Percentiles rank a stretch among this genome's conserved stretches.
Conservation (phyloP, 78 protist species). For the Dictyostelium firmibasis region DNA sequence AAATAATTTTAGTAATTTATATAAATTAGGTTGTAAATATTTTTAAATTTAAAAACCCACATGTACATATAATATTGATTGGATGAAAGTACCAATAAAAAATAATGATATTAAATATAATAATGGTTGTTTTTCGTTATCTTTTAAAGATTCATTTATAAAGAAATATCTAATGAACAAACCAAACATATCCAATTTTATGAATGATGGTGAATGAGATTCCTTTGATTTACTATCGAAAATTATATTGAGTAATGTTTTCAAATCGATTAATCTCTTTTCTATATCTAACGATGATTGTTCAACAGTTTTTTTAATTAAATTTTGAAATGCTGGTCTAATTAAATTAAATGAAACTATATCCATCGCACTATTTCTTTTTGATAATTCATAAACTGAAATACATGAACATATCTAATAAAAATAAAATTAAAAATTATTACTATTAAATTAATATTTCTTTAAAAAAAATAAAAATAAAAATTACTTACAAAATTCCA, state of each 20-base stretch:
- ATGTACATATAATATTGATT: not conserved
- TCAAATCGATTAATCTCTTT: not conserved
- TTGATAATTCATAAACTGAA: not conserved
- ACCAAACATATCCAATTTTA: constrained; percentile 18
- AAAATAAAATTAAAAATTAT: not conserved
- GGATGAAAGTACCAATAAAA: constrained; percentile 4
- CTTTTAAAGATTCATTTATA: not conserved
- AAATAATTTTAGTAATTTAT: too few species aligned
- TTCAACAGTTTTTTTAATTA: not conserved
- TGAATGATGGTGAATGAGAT: not conserved
- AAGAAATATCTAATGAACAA: constrained; percentile 8
- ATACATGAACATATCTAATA: not conserved
- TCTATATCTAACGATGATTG: not conserved
- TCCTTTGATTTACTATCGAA: not conserved
- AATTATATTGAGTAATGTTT: not conserved
- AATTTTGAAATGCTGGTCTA: constrained; percentile 4
- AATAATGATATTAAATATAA: not conserved
- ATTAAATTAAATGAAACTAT: not conserved
- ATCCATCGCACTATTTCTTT: not conserved
- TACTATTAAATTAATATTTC: not conserved
- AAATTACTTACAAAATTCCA: not conserved
- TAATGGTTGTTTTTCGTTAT: not conserved
- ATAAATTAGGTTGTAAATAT: too few species aligned
- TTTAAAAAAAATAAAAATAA: not conserved
- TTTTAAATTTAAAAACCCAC: too few species aligned